phyloP scores from a whole-genome alignment of 768 basidiomycete genomes.

The Suillus americanus region DNA sequence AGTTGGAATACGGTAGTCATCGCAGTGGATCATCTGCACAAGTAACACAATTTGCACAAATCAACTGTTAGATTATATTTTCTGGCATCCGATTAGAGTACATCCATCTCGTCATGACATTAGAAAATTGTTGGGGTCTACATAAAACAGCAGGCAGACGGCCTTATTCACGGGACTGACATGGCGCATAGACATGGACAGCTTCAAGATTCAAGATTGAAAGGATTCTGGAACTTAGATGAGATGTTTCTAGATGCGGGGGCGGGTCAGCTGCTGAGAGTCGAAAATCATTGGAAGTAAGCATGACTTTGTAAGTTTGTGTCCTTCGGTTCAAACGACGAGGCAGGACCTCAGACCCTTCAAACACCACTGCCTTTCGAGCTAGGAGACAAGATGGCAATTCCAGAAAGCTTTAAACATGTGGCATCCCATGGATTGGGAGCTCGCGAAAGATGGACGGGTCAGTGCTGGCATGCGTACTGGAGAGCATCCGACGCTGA shows the following conservation, averaged over 20 bases:
- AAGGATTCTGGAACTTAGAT: neutral
- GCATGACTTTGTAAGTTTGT: neutral
- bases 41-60: too few relatives aligned
- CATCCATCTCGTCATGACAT: too few relatives aligned
- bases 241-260: neutral
- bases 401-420: neutral
- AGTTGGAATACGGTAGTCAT: too few relatives aligned
- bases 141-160: too few relatives aligned
- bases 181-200: too few relatives aligned
- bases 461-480: neutral
- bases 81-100: too few relatives aligned
- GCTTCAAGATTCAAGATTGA: too few relatives aligned
- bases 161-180: too few relatives aligned
- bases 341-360: neutral
- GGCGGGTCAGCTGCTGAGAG: neutral
- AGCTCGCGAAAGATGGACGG: neutral
- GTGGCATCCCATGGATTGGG: neutral
- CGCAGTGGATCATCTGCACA: too few relatives aligned
- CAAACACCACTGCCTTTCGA: neutral
- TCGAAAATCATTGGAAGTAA: neutral
- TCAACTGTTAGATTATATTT: too few relatives aligned
- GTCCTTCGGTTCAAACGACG: neutral
- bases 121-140: too few relatives aligned
- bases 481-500: neutral
- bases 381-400: neutral